A percentile compares a stretch with the other conserved stretches of the same genome.
Evolutionary conservation across 768 basidiomycete species (phyloP).

Genomic region (Harrya chromipes): DNA sequence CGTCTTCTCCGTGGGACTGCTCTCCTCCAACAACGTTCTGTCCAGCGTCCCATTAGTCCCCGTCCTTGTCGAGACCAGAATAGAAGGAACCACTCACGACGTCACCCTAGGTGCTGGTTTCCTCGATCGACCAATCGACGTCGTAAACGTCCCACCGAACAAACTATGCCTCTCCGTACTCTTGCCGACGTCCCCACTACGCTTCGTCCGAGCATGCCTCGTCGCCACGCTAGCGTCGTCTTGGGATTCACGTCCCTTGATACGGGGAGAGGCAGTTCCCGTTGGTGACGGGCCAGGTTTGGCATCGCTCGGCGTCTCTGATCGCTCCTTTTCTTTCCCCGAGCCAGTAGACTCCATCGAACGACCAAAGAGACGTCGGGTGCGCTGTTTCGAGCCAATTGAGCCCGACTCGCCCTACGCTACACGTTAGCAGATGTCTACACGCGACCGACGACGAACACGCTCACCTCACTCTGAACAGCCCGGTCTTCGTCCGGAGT

Average conservation of each 20-base stretch:
- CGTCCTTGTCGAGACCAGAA: not conserved
- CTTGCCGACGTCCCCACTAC: conserved; percentile 45
- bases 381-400: conserved; percentile 35
- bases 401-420: conserved; percentile 46
- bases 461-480: conserved; percentile 66
- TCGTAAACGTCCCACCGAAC: conserved; percentile 67
- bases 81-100: conserved; percentile 40
- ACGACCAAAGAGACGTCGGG: conserved; percentile 61
- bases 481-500: conserved; percentile 48
- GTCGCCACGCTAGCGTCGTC: conserved; percentile 24
- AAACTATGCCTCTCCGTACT: conserved; percentile 69
- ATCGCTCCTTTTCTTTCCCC: conserved; percentile 35
- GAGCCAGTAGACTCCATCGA: conserved; percentile 38
- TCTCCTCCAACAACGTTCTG: conserved; percentile 34
- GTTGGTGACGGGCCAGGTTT: conserved; percentile 26
- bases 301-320: conserved; percentile 25
- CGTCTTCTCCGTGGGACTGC: conserved; percentile 41
- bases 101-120: conserved; percentile 82
- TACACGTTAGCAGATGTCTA: not conserved
- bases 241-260: conserved; percentile 19
- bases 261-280: conserved; percentile 16
- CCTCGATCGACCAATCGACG: conserved; percentile 60
- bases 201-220: conserved; percentile 46
- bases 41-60: not conserved
- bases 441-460: not conserved